A percentile compares a stretch with the other conserved stretches of the same genome.
These are phyloP conservation scores for Tolypocladium endophyticum DNA, from an alignment of 2,329 filamentous ascomycete species.

Conservation along the genomic window DNA sequence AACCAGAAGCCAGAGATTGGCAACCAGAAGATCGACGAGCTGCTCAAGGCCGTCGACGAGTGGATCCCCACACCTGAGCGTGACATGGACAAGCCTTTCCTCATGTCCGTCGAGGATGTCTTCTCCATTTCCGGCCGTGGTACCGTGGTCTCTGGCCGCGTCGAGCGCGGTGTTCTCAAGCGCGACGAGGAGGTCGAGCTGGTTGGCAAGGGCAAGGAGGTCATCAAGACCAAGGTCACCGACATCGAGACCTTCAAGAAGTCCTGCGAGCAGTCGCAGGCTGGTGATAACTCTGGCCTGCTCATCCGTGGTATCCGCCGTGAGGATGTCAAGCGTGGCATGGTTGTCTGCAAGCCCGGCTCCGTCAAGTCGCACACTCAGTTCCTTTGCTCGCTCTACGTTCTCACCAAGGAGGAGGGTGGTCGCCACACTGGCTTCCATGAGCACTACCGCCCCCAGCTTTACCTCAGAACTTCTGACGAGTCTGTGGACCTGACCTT, in stretches of 20 bases:
- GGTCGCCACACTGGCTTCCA: constrained; percentile 93
- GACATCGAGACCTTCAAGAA: constrained; percentile 99
- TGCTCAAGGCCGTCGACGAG: constrained; percentile 77
- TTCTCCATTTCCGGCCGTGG: constrained; percentile 89
- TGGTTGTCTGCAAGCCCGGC: constrained; percentile 83
- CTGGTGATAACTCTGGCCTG: constrained; percentile 96
- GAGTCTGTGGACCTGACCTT: constrained; percentile 70
- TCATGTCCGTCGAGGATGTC: constrained; percentile 95
- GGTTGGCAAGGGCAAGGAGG: constrained; percentile 68
- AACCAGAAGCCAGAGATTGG: constrained; percentile 81
- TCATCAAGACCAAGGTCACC: constrained; percentile 98
- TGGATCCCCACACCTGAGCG: constrained; percentile 96
- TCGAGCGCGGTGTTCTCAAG: constrained; percentile 92
- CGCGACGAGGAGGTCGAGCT: constrained; percentile 91
- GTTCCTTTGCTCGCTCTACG: constrained; percentile 94
- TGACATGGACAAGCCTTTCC: constrained; percentile 95
- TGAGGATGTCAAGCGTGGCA: constrained; percentile 88
- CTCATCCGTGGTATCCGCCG: constrained; percentile 92
- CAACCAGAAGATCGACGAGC: constrained; percentile 77
- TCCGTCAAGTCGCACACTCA: constrained; percentile 77
- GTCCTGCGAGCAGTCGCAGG: constrained; percentile 91
- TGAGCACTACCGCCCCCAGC: constrained; percentile 93
- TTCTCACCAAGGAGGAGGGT: constrained; percentile 95
- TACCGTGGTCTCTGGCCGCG: constrained; percentile 92
- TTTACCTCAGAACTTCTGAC: constrained; percentile 90